These are phyloP conservation scores for Pythium vanterpoolii DNA, from an alignment of 352 stramenopile species.

Conservation along the genomic window DNA sequence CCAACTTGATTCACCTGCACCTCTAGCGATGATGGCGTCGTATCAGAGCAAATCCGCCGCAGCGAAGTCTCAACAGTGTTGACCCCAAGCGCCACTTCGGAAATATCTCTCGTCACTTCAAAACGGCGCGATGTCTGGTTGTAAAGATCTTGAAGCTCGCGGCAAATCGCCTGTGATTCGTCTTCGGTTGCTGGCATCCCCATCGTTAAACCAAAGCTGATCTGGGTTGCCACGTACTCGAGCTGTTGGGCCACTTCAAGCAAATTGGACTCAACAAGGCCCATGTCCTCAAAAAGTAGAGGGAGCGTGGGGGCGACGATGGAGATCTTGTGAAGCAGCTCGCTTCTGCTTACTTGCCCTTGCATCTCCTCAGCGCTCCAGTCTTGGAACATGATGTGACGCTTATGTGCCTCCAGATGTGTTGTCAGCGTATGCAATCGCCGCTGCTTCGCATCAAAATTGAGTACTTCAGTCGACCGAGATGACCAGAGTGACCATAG, in stretches of 20 bases:
- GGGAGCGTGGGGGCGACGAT: slow-evolving; percentile 3
- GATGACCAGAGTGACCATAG: slow-evolving; percentile 4
- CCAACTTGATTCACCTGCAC: slow-evolving; percentile 17
- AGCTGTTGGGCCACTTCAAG: slow-evolving; percentile 26
- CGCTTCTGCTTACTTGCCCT: not conserved
- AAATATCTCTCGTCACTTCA: slow-evolving; percentile 5
- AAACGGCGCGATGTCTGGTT: slow-evolving; percentile 11
- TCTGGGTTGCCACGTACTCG: slow-evolving; percentile 22
- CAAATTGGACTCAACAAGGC: slow-evolving; percentile 5
- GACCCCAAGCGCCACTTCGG: slow-evolving; percentile 12
- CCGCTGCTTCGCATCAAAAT: not conserved
- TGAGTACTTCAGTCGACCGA: not conserved
- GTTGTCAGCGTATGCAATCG: not conserved
- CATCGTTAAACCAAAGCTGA: slow-evolving; percentile 18
- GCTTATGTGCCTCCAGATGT: slow-evolving; percentile 2
- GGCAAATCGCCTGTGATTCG: slow-evolving; percentile 12
- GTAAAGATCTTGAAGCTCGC: slow-evolving; percentile 19
- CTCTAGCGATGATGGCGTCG: not conserved
- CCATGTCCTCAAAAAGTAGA: slow-evolving; percentile 12
- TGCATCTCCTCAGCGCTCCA: not conserved
- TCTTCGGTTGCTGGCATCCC: slow-evolving; percentile 9
- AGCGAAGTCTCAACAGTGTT: slow-evolving; percentile 13
- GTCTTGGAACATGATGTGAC: slow-evolving; percentile 4
- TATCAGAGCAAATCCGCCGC: not conserved
- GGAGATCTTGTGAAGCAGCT: slow-evolving; percentile 4